Conservation (phyloP, 495 filamentous ascomycete genomes). For the Penicillium bovifimosum region DNA sequence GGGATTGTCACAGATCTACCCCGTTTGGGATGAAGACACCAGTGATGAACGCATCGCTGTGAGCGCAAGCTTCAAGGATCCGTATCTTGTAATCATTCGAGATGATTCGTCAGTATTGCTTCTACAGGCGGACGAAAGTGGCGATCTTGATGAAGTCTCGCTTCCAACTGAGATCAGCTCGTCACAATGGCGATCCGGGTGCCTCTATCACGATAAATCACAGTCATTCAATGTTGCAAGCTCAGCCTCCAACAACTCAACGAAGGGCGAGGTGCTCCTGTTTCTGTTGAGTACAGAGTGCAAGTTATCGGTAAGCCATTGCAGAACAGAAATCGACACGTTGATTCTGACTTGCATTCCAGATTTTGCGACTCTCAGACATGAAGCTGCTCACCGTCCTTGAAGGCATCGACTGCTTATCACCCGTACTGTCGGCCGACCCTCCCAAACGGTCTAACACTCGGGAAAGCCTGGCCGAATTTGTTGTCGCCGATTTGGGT, state of each 20-base stretch:
- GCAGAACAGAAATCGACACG: too few relatives aligned
- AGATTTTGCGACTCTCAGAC: constrained; percentile 42
- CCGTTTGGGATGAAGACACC: constrained; percentile 81
- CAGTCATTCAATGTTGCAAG: constrained; percentile 46
- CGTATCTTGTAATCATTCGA: constrained; percentile 77
- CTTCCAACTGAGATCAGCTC: constrained; percentile 46
- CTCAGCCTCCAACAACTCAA: constrained; percentile 37
- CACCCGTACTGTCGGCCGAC: constrained; percentile 67
- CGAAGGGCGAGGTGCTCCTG: constrained; percentile 51
- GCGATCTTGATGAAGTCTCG: constrained; percentile 81
- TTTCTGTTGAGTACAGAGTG: constrained; percentile 68
- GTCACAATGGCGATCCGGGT: constrained; percentile 73
- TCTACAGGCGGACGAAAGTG: constrained; percentile 66
- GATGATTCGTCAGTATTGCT: constrained; percentile 75
- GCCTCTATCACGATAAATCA: constrained; percentile 64
- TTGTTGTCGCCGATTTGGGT: constrained; percentile 78
- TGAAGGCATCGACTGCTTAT: constrained; percentile 71
- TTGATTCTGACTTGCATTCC: constrained; percentile 1
- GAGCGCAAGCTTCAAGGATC: constrained; percentile 80
- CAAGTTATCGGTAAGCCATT: constrained; percentile 62
- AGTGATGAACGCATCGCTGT: constrained; percentile 70
- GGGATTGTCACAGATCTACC: constrained; percentile 80
- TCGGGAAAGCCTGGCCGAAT: constrained; percentile 67
- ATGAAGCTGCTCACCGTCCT: constrained; percentile 31
- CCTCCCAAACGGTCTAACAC: constrained; percentile 63